Conservation (phyloP, 1,139 yeast species). For the Nadsonia commutata region DNA sequence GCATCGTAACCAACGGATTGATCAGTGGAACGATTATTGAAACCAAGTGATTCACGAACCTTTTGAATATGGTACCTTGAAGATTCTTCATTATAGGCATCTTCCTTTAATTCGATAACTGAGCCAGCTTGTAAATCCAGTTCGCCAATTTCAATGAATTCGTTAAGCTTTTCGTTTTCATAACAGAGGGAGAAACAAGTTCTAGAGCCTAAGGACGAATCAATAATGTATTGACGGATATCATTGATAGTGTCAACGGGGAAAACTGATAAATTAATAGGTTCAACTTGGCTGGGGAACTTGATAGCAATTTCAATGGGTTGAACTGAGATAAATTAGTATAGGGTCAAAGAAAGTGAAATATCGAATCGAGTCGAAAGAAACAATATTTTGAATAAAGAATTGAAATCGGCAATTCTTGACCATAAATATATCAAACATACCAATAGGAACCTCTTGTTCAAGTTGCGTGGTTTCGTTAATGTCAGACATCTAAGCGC, state of each 20-base stretch:
- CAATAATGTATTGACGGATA: slow-evolving; percentile 41
- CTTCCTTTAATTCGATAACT: slow-evolving; percentile 24
- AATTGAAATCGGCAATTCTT: no score
- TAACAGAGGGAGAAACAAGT: slow-evolving; percentile 42
- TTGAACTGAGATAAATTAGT: no score
- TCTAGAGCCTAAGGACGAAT: slow-evolving; percentile 37
- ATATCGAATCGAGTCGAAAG: no score
- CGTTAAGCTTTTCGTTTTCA: slow-evolving; percentile 25
- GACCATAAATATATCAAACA: no score
- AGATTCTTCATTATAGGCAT: slow-evolving; percentile 32
- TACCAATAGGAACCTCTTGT: background rate
- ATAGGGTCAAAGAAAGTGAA: no score
- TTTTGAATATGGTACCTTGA: slow-evolving; percentile 33
- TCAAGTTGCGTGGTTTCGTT: background rate
- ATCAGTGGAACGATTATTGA: slow-evolving; percentile 20
- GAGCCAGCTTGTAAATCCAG: slow-evolving; percentile 16
- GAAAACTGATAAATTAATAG: slow-evolving; percentile 1
- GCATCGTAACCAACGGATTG: slow-evolving; percentile 15
- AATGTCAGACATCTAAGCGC: background rate
- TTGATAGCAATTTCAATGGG: background rate
- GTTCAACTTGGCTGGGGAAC: background rate
- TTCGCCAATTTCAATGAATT: slow-evolving; percentile 16
- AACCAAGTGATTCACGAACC: slow-evolving; percentile 33
- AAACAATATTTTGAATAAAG: no score
- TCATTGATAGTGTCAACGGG: slow-evolving; percentile 38